These are phyloP conservation scores for Cladosporium austrohemisphaericum DNA, from an alignment of 2,329 filamentous ascomycete species.

Conservation along the genomic window DNA sequence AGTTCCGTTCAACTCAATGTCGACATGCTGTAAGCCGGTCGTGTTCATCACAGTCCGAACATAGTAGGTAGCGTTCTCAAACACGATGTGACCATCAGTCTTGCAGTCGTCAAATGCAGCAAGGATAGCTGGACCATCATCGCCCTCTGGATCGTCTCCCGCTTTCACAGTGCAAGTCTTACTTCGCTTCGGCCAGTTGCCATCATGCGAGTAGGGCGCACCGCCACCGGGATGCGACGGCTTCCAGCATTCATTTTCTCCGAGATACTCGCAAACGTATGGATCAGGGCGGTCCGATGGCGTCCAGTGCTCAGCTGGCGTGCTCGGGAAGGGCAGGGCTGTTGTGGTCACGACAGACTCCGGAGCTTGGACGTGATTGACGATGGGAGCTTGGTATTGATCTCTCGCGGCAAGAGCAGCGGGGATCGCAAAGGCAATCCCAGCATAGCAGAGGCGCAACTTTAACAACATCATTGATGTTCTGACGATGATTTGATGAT, in stretches of 20 bases:
- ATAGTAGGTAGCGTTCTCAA: conserved; percentile 49
- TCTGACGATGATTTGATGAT: background rate
- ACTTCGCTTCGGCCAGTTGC: conserved; percentile 23
- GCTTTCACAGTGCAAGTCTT: conserved; percentile 24
- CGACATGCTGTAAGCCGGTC: conserved; percentile 43
- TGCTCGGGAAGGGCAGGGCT: conserved; percentile 15
- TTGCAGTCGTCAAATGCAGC: conserved; percentile 51
- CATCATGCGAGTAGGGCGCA: conserved; percentile 22
- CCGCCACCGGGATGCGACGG: conserved; percentile 22
- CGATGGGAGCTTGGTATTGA: conserved; percentile 3
- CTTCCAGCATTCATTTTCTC: conserved; percentile 26
- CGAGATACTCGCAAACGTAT: conserved; percentile 26
- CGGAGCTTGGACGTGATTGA: background rate
- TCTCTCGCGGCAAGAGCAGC: background rate
- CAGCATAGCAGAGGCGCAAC: background rate
- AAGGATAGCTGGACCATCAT: conserved; percentile 53
- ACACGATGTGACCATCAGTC: conserved; percentile 49
- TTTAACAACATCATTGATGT: background rate
- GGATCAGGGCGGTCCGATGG: conserved; percentile 25
- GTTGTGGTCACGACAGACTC: conserved; percentile 14
- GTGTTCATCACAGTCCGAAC: conserved; percentile 51
- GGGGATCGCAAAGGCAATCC: background rate
- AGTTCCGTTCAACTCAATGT: conserved; percentile 48
- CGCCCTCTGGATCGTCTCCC: conserved; percentile 23
- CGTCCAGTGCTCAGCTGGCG: conserved; percentile 19